These are phyloP conservation scores for Pestalotiopsis sp. DNA, from an alignment of 2,329 filamentous ascomycete genomes.

Conservation along the genomic window DNA sequence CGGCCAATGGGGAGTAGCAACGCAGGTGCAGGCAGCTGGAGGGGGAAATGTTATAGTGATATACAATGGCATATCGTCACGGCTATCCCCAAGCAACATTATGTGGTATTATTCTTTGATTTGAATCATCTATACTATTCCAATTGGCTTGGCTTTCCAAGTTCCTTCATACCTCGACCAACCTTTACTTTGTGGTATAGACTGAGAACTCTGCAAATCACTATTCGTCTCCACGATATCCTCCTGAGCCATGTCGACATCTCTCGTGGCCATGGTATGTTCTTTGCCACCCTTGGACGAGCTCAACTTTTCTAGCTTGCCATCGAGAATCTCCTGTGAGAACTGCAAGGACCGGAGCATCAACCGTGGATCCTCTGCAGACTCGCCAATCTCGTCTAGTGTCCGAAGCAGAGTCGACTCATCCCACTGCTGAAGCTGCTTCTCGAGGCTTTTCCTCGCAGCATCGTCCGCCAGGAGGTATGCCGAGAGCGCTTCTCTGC, in stretches of 20 bases:
- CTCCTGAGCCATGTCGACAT: constrained; percentile 25
- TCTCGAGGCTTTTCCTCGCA: constrained; percentile 24
- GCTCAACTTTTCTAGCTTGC: constrained; percentile 17
- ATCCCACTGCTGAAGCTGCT: constrained; percentile 39
- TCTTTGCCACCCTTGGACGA: neutral
- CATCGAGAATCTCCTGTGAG: constrained; percentile 41
- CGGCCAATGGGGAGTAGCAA: neutral
- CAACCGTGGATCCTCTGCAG: constrained; percentile 44
- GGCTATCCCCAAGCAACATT: neutral
- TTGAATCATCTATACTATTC: constrained; percentile 43
- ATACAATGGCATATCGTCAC: neutral
- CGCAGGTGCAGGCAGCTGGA: neutral
- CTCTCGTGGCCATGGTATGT: constrained; percentile 12
- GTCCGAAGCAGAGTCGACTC: constrained; percentile 37
- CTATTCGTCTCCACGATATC: constrained; percentile 26
- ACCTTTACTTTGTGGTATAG: constrained; percentile 28
- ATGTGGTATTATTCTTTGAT: neutral
- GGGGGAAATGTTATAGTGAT: neutral
- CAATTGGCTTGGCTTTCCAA: constrained; percentile 63
- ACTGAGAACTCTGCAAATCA: constrained; percentile 23
- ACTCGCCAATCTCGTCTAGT: constrained; percentile 42
- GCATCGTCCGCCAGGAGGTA: constrained; percentile 36
- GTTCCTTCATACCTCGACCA: constrained; percentile 55
- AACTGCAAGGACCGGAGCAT: constrained; percentile 49
- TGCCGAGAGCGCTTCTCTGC: constrained; percentile 38